phyloP scores from a whole-genome alignment of 2,329 filamentous ascomycete genomes.

The Calonectria hongkongensis region DNA sequence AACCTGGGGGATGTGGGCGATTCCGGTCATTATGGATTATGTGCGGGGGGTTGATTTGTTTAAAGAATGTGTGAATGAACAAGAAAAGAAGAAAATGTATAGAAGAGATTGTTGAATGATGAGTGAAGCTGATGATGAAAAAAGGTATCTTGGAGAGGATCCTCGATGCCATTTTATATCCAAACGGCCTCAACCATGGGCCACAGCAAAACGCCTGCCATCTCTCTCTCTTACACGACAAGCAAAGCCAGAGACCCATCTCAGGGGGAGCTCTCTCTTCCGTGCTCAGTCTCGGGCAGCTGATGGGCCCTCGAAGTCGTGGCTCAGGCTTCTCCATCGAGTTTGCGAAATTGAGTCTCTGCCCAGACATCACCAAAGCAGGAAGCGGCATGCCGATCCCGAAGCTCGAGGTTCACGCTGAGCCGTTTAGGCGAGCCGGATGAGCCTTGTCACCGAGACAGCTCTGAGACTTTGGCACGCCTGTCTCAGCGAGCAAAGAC shows the following conservation, averaged over 20 bases:
- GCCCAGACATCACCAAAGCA: not conserved
- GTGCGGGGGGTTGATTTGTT: constrained; percentile 26
- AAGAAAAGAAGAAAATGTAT: constrained; percentile 33
- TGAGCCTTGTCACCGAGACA: constrained; percentile 23
- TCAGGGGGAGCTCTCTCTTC: not conserved
- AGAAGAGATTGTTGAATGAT: constrained; percentile 17
- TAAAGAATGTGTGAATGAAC: constrained; percentile 36
- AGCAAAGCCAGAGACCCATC: not conserved
- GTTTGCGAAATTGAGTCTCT: constrained; percentile 24
- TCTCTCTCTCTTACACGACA: not conserved
- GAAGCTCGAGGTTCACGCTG: not conserved
- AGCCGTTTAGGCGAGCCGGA: not conserved
- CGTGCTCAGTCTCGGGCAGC: constrained; percentile 17
- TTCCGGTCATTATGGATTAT: constrained; percentile 46
- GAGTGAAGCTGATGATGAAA: constrained; percentile 40
- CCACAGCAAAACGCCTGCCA: not conserved
- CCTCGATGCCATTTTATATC: constrained; percentile 39
- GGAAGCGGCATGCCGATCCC: constrained; percentile 12
- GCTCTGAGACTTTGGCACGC: not conserved
- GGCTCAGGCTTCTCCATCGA: constrained; percentile 9
- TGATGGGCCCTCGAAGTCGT: not conserved
- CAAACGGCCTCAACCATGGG: not conserved
- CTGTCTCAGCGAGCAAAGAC: not conserved
- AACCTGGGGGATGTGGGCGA: constrained; percentile 48
- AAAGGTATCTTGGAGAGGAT: constrained; percentile 14